A percentile compares a stretch with the other conserved stretches of the same genome.
These are phyloP conservation scores for Tricholoma bakamatsutake DNA, from an alignment of 768 basidiomycete genomes.

Conservation along the genomic window DNA sequence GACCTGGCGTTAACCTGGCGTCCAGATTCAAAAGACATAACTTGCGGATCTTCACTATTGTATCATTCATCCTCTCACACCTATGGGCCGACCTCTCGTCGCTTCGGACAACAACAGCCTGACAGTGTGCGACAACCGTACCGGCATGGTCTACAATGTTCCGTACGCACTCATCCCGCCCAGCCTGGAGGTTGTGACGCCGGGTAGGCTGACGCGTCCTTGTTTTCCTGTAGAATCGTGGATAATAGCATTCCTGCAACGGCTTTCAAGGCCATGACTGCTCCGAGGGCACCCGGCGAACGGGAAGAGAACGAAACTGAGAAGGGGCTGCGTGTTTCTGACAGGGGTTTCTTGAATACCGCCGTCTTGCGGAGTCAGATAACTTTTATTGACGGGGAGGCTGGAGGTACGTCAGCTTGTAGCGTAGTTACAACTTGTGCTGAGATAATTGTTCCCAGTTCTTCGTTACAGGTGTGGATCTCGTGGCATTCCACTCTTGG, in stretches of 20 bases:
- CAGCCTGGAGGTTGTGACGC: neutral
- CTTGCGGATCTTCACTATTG: neutral
- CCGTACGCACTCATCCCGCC: constrained; percentile 44
- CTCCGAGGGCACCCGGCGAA: constrained; percentile 51
- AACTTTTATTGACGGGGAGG: constrained; percentile 89
- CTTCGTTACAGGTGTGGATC: constrained; percentile 61
- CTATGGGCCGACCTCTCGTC: constrained; percentile 15
- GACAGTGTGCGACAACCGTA: constrained; percentile 79
- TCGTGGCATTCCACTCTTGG: neutral
- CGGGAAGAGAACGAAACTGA: constrained; percentile 78
- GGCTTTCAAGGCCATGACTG: constrained; percentile 72
- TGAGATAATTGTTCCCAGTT: constrained; percentile 26
- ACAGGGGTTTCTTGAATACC: constrained; percentile 80
- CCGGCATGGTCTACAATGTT: constrained; percentile 68
- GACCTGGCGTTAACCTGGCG: constrained; percentile 4
- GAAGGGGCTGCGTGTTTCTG: constrained; percentile 72
- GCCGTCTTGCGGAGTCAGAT: constrained; percentile 77
- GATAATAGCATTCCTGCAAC: constrained; percentile 79
- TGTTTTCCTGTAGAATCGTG: constrained; percentile 45
- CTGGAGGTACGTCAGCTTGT: constrained; percentile 46
- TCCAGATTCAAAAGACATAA: neutral
- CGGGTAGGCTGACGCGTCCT: neutral
- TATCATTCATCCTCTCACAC: neutral
- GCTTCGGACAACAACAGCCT: constrained; percentile 31
- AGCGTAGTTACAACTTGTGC: neutral